Percentiles rank a stretch among this genome's conserved stretches.
phyloP scores from a whole-genome alignment of 2,329 filamentous ascomycete species.

The Penicillium hesseltinei region DNA sequence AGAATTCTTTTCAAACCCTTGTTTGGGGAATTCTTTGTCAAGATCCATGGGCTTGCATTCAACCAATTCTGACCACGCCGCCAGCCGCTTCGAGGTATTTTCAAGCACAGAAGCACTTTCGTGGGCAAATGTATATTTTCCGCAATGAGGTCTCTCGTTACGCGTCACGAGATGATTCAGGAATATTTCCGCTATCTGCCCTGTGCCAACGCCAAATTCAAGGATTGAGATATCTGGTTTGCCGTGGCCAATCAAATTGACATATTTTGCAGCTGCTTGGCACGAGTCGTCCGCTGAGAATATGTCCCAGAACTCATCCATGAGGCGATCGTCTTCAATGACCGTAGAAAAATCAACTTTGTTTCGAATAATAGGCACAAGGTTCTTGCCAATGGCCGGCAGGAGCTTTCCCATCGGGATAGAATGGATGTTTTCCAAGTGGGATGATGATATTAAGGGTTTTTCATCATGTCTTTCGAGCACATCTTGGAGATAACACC shows the following conservation, averaged over 20 bases:
- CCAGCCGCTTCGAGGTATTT: neutral
- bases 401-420: conserved; percentile 10
- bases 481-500: conserved; percentile 3
- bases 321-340: neutral
- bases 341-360: neutral
- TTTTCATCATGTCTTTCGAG: neutral
- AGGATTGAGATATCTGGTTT: conserved; percentile 26
- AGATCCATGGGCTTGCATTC: conserved; percentile 13
- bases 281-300: conserved; percentile 6
- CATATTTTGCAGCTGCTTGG: conserved; percentile 10
- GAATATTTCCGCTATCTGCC: conserved; percentile 10
- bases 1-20: conserved; percentile 1
- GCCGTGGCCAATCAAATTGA: conserved; percentile 20
- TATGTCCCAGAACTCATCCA: conserved; percentile 2
- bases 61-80: conserved; percentile 10
- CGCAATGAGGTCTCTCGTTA: conserved; percentile 3
- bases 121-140: conserved; percentile 18
- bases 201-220: conserved; percentile 21
- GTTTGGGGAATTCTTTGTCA: neutral
- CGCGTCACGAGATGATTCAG: conserved; percentile 1
- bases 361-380: conserved; percentile 8
- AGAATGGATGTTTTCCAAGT: neutral
- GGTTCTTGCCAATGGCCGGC: conserved; percentile 6
- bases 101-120: conserved; percentile 1
- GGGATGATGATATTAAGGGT: neutral